phyloP scores from a whole-genome alignment of 2,329 filamentous ascomycete species.

The Botrytis tulipae region DNA sequence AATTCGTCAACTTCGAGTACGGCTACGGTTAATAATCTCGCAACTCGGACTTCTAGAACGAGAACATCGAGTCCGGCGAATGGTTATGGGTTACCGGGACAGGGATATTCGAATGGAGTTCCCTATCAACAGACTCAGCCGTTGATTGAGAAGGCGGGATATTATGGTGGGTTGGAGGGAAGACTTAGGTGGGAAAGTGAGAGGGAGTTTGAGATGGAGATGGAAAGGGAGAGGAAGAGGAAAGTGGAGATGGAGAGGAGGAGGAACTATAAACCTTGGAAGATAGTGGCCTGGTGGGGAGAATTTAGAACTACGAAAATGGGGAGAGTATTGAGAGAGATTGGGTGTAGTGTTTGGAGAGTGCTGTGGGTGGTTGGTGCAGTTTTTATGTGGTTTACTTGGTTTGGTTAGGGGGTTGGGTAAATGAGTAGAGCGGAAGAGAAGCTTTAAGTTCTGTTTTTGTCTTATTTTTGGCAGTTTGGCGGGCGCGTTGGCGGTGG shows the following conservation, averaged over 20 bases:
- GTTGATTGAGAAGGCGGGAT: slow-evolving; percentile 23
- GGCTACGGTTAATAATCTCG: slow-evolving; percentile 27
- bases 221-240: slow-evolving; percentile 3
- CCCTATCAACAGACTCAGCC: slow-evolving; percentile 18
- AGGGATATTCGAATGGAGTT: background rate
- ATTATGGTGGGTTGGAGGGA: slow-evolving; percentile 10
- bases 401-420: slow-evolving; percentile 17
- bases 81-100: slow-evolving; percentile 34
- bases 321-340: slow-evolving; percentile 54
- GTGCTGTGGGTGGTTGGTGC: slow-evolving; percentile 50
- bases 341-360: slow-evolving; percentile 59
- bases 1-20: slow-evolving; percentile 37
- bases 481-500: background rate
- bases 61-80: slow-evolving; percentile 34
- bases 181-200: slow-evolving; percentile 20
- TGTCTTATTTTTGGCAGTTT: background rate
- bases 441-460: background rate
- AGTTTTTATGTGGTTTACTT: slow-evolving; percentile 26
- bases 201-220: slow-evolving; percentile 19
- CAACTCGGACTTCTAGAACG: slow-evolving; percentile 31
- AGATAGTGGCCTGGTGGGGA: slow-evolving; percentile 13
- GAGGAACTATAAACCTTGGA: slow-evolving; percentile 9
- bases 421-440: too few species aligned
- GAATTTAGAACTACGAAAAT: slow-evolving; percentile 42
- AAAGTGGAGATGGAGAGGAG: slow-evolving; percentile 10